These are phyloP conservation scores for Plectranthus barbatus DNA, from an alignment of 257 asterid species.

Conservation along the genomic window DNA sequence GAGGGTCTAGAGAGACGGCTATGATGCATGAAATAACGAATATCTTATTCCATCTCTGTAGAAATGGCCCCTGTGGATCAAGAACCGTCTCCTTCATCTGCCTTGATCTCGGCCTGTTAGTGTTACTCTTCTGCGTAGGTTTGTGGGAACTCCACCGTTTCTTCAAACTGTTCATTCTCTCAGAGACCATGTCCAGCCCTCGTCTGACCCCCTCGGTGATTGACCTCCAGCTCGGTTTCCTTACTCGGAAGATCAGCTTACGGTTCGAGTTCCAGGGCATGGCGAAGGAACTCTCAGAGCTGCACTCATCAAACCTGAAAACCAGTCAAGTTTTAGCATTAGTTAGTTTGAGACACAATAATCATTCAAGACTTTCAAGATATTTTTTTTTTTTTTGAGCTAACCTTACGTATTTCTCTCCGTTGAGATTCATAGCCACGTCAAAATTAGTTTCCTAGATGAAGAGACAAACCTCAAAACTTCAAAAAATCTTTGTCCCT, in stretches of 20 bases:
- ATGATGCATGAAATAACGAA: constrained; percentile 39
- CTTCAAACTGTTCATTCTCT: constrained; percentile 24
- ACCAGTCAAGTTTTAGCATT: not conserved
- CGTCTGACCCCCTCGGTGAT: constrained; percentile 18
- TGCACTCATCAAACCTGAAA: constrained; percentile 39
- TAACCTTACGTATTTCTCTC: constrained; percentile 27
- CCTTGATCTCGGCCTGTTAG: constrained; percentile 2
- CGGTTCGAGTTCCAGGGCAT: not conserved
- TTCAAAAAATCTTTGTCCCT: not conserved
- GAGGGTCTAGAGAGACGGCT: constrained; percentile 49
- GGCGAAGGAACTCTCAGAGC: constrained; percentile 25
- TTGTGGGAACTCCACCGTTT: constrained; percentile 7
- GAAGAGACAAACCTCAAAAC: not conserved
- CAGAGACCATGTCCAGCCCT: constrained; percentile 23
- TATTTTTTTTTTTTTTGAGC: not conserved
- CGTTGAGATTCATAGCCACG: constrained; percentile 19
- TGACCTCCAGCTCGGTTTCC: constrained; percentile 24
- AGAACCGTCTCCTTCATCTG: constrained; percentile 17
- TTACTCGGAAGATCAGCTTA: constrained; percentile 4
- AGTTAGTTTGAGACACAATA: not conserved
- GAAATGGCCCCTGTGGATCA: constrained; percentile 51
- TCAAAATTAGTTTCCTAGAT: not conserved
- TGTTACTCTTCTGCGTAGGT: not conserved
- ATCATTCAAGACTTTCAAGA: not conserved
- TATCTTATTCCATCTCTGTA: constrained; percentile 51